Percentiles rank a stretch among this genome's conserved stretches.
phyloP scores from a whole-genome alignment of 2,329 filamentous ascomycete species.

The Cytospora paraplurivora region DNA sequence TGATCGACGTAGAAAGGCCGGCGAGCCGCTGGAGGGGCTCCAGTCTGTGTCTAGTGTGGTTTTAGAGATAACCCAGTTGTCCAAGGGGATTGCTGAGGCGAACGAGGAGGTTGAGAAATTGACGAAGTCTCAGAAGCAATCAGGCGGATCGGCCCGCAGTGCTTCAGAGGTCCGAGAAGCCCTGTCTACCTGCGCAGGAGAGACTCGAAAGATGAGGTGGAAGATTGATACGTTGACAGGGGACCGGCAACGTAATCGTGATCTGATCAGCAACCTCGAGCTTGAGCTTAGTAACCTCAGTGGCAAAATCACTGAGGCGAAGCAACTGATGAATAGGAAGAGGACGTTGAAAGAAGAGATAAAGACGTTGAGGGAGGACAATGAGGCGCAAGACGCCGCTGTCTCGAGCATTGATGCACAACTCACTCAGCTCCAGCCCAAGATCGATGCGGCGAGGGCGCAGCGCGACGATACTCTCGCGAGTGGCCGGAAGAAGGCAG shows the following conservation, averaged over 20 bases:
- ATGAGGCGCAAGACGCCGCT: constrained; percentile 66
- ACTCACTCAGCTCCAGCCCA: constrained; percentile 71
- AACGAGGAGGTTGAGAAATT: constrained; percentile 75
- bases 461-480: constrained; percentile 76
- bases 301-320: constrained; percentile 70
- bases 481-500: constrained; percentile 72
- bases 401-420: constrained; percentile 73
- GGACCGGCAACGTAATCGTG: constrained; percentile 72
- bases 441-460: constrained; percentile 73
- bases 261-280: constrained; percentile 70
- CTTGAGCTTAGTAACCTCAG: constrained; percentile 74
- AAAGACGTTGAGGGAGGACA: constrained; percentile 70
- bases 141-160: constrained; percentile 64
- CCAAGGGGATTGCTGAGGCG: constrained; percentile 70
- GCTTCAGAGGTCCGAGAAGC: constrained; percentile 84
- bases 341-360: constrained; percentile 70
- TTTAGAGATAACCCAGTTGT: constrained; percentile 70
- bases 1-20: constrained; percentile 62
- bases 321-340: constrained; percentile 81
- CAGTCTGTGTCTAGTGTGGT: constrained; percentile 78
- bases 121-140: constrained; percentile 72
- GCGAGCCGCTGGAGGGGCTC: constrained; percentile 55
- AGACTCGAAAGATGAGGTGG: constrained; percentile 64
- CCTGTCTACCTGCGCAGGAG: constrained; percentile 66
- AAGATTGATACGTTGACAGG: constrained; percentile 65